These are phyloP conservation scores for Sextonia rubra DNA, from an alignment of 164 flowering plant species.

Conservation along the genomic window DNA sequence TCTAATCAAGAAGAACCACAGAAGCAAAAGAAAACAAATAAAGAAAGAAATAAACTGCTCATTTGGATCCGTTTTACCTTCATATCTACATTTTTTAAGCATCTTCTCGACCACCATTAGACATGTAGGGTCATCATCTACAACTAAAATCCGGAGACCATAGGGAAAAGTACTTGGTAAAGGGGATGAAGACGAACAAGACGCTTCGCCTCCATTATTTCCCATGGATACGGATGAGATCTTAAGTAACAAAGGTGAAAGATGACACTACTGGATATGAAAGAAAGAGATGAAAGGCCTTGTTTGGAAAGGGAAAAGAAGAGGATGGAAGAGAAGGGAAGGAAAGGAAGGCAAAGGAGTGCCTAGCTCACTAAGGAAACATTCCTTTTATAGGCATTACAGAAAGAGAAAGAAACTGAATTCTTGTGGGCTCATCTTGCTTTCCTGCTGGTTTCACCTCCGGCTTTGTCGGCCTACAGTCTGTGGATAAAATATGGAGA, in stretches of 20 bases:
- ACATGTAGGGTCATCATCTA: slow-evolving; percentile 8
- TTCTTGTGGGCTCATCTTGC: neutral
- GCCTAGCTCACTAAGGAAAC: neutral
- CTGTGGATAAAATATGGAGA: neutral
- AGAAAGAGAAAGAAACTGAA: neutral
- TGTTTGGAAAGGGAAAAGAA: no score
- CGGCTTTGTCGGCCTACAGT: no score
- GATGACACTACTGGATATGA: neutral
- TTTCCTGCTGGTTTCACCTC: neutral
- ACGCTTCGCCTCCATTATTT: neutral
- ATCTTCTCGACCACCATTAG: neutral
- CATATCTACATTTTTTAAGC: slow-evolving; percentile 5
- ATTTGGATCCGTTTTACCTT: slow-evolving; percentile 6
- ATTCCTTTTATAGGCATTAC: neutral
- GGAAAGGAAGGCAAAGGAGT: neutral
- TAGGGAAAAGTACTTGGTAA: neutral
- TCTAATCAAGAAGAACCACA: neutral
- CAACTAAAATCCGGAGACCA: slow-evolving; percentile 9
- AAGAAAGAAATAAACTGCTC: no score
- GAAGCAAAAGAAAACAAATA: no score
- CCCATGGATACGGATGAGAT: neutral
- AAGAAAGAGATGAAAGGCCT: no score
- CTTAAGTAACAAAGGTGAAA: neutral
- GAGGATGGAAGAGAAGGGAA: no score
- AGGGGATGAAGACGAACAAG: no score